These are phyloP conservation scores for Elongisporangium anandrum DNA, from an alignment of 352 stramenopile genomes.

Conservation along the genomic window DNA sequence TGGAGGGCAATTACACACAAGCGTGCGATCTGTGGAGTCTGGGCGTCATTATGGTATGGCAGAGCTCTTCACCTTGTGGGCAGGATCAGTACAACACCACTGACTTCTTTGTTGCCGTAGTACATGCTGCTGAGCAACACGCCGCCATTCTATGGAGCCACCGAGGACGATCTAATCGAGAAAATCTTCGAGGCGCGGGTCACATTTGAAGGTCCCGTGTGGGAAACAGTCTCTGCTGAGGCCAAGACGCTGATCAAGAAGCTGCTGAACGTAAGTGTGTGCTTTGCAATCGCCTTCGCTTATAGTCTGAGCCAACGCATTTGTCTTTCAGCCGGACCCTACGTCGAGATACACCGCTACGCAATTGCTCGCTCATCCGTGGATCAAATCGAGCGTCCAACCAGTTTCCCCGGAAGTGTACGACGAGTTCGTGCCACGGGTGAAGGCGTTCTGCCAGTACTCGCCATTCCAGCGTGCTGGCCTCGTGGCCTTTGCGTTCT, in stretches of 20 bases:
- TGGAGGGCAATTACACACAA: slow-evolving; percentile 70
- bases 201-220: slow-evolving; percentile 41
- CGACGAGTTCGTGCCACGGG: slow-evolving; percentile 55
- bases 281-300: background rate
- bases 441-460: slow-evolving; percentile 70
- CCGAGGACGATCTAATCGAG: slow-evolving; percentile 70
- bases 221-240: slow-evolving; percentile 51
- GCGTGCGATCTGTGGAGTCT: slow-evolving; percentile 81
- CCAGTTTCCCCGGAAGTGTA: slow-evolving; percentile 39
- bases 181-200: slow-evolving; percentile 69
- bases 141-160: slow-evolving; percentile 59
- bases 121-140: slow-evolving; percentile 84
- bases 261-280: slow-evolving; percentile 48
- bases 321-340: slow-evolving; percentile 31
- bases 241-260: slow-evolving; percentile 73
- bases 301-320: background rate
- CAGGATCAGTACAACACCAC: no score
- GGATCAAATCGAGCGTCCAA: slow-evolving; percentile 56
- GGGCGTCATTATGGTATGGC: slow-evolving; percentile 69
- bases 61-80: background rate
- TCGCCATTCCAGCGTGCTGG: slow-evolving; percentile 52
- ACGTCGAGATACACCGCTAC: slow-evolving; percentile 49
- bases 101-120: slow-evolving; percentile 20
- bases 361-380: slow-evolving; percentile 63
- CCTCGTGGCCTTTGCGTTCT: slow-evolving; percentile 68